A percentile compares a stretch with the other conserved stretches of the same genome.
Conservation (phyloP, 1,139 yeast genomes). For the Scheffersomyces segobiensis region DNA sequence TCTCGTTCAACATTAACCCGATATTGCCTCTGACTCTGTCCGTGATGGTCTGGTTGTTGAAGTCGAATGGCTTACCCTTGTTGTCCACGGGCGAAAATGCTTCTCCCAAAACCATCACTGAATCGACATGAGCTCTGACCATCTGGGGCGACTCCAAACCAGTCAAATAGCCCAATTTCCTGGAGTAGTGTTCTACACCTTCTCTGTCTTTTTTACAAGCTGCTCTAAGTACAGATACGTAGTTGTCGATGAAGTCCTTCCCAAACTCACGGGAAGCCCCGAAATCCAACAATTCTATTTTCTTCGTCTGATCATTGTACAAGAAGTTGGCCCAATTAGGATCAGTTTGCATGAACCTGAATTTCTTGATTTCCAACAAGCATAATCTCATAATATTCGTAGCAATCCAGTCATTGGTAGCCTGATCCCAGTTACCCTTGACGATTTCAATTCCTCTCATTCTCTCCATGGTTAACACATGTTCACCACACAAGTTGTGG, state of each 20-base stretch:
- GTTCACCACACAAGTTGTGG: slow-evolving; percentile 75
- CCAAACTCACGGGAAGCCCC: slow-evolving; percentile 90
- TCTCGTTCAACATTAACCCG: slow-evolving; percentile 83
- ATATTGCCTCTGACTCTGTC: slow-evolving; percentile 87
- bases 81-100: slow-evolving; percentile 69
- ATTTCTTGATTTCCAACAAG: slow-evolving; percentile 77
- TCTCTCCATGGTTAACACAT: slow-evolving; percentile 86
- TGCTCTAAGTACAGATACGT: slow-evolving; percentile 72
- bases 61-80: slow-evolving; percentile 59
- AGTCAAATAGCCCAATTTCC: slow-evolving; percentile 82
- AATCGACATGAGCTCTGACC: slow-evolving; percentile 91
- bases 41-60: slow-evolving; percentile 84
- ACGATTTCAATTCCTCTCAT: slow-evolving; percentile 84
- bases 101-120: slow-evolving; percentile 88
- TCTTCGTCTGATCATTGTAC: slow-evolving; percentile 62
- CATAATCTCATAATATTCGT: slow-evolving; percentile 85
- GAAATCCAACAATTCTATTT: slow-evolving; percentile 86
- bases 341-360: slow-evolving; percentile 95
- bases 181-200: slow-evolving; percentile 64
- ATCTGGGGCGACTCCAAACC: slow-evolving; percentile 86
- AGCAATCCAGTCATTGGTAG: slow-evolving; percentile 77
- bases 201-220: slow-evolving; percentile 72
- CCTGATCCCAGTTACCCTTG: slow-evolving; percentile 75
- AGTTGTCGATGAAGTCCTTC: slow-evolving; percentile 65
- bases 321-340: slow-evolving; percentile 99